Base-by-base conservation (phyloP, 176 grass and related monocot genomes). In the Ensete ventricosum region DNA sequence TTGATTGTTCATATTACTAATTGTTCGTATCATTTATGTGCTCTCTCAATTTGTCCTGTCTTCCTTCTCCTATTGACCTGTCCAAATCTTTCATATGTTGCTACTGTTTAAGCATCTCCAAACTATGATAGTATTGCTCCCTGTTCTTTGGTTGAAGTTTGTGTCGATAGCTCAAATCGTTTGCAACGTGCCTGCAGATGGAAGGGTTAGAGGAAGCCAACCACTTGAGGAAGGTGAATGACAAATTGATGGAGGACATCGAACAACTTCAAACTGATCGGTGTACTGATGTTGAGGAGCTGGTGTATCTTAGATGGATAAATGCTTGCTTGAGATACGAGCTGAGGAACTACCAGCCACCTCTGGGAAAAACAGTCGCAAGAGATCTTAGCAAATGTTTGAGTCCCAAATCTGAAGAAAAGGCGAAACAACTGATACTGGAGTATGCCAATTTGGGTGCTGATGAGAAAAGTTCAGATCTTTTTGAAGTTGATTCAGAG, bases 271-370 rank as follows among this genome's bases (percentile, higher is more conserved):
- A 52, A 81, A 73, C 53, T 72, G 72, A 87, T 73, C 88, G 90
- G 78, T 90, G 77, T 71, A 64, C 77, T 57, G 81, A 84, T 71
- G 82, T 93, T 53, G 88, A 93, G 73, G 94, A 97, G 74, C 82
- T 93, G n/a, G 94, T 97, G 17, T 97, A 97, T 77, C 94, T 97
- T 81, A 93, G 84, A 71, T 91, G 94, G 90, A 55, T 91, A 58
- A 97, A 97, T 83, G 90, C 94, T 50, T 93, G 90, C 90, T 77
- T 93, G 62, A 82, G 90, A 55, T 79, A 97, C 23, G 94, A 97
- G 27, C 68, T 97, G 72, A 83, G 84, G 67, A 74, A 67, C 57
- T 80, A 64, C 22, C 74, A 87, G 43, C 50, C 80, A 19, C 49
- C 76, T 3, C 58, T n/a, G 9, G 58, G 9, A 27, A 51, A 51